Evolutionary conservation across 257 asterid species (phyloP), one percentile per base, ranked within the genome.

Genomic region (Fraxinus pennsylvanica): DNA sequence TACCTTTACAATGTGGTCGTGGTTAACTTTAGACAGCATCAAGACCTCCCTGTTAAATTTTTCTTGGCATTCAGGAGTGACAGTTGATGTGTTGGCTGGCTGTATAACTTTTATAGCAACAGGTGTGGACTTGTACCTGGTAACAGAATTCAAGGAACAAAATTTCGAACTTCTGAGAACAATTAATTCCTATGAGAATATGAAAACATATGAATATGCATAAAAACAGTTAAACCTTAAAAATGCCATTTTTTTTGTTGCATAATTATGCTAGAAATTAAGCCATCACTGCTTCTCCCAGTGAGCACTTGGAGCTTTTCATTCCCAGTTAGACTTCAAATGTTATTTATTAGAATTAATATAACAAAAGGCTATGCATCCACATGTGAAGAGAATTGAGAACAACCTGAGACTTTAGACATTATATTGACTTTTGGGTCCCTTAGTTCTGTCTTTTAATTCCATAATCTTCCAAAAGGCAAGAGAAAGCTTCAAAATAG

Each of bases 1-100:
- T 89, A 89, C 94, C 94, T 91, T 81, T 63, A 89, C 87, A 52
- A 91, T 85, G 59, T 88, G 87, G 4, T 88, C 94, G 69, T 89
- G 94, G n/a, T 85, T 81, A 74, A 88, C 84, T 83, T 83, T 87
- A 74, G 96, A 80, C 66, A 89, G 84, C 84, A 84, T 77, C 57
- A 80, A 35, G 65, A 91, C 92, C 86, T 89, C 96, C 83, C 86
- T 74, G 74, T 63, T 80, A 83, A 89, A 89, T 78, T 79, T 89
- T 66, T 74, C 87, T 74, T 45, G 76, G 35, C 86, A 78, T 75
- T 84, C 88, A 32, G 90, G 84, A 74, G 87, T 78, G 79, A 71
- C 86, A 47, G 74, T 74, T 50, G 88, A 68, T n/a, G 86, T 77
- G 36, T 54, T 83, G 68, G 82, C 90, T 13, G 88, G 82, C 76